Percentiles rank a stretch among this genome's conserved stretches.
Conservation (phyloP, 78 protist genomes). For the Cavenderia fasciculata region DNA sequence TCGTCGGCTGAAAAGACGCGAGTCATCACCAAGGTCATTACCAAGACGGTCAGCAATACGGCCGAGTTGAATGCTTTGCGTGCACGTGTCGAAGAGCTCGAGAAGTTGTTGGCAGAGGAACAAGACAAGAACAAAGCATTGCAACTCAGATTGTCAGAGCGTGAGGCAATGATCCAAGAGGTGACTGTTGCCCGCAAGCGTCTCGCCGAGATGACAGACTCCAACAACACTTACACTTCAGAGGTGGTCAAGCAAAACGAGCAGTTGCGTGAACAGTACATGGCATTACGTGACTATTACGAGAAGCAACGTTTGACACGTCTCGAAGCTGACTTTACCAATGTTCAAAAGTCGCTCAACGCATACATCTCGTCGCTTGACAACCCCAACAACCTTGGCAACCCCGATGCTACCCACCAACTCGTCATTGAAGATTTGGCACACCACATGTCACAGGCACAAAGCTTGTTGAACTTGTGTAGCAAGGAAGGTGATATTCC, state of each 20-base stretch:
- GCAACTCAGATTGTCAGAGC: slow-evolving; percentile 34
- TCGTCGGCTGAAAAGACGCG: slow-evolving; percentile 21
- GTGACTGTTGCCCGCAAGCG: slow-evolving; percentile 45
- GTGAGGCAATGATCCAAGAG: slow-evolving; percentile 69
- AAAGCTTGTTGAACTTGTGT: slow-evolving; percentile 9
- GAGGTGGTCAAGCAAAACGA: slow-evolving; percentile 77
- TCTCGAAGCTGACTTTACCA: slow-evolving; percentile 45
- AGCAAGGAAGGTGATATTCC: slow-evolving; percentile 34
- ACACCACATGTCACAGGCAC: slow-evolving; percentile 46
- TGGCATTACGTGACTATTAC: slow-evolving; percentile 48
- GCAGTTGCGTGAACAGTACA: slow-evolving; percentile 56
- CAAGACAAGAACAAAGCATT: slow-evolving; percentile 65
- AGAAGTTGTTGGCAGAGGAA: slow-evolving; percentile 55
- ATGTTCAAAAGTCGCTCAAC: not conserved
- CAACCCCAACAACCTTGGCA: slow-evolving; percentile 77
- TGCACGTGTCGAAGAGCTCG: slow-evolving; percentile 72
- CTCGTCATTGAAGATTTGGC: slow-evolving; percentile 44
- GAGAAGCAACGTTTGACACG: slow-evolving; percentile 42
- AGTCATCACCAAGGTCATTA: slow-evolving; percentile 72
- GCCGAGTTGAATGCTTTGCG: slow-evolving; percentile 52
- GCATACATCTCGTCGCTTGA: slow-evolving; percentile 36
- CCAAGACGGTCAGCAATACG: slow-evolving; percentile 50
- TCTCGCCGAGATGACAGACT: slow-evolving; percentile 14
- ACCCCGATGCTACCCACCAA: slow-evolving; percentile 71
- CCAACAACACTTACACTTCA: slow-evolving; percentile 37